These are phyloP conservation scores for Endoconidiophora laricicola DNA, from an alignment of 2,329 filamentous ascomycete species.

Conservation along the genomic window DNA sequence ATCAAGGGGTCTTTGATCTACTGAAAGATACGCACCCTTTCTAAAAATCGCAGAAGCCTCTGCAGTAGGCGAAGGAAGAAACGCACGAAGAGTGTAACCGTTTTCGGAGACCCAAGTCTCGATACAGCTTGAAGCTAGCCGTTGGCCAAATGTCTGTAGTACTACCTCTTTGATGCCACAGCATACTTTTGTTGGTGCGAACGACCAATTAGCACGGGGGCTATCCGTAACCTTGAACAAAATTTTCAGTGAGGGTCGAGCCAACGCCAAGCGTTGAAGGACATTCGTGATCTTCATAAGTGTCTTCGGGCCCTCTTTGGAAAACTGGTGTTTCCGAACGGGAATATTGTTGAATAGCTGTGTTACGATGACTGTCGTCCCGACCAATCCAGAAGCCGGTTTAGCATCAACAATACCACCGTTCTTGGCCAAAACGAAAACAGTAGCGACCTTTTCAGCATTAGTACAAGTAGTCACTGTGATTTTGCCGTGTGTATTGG, in stretches of 20 bases:
- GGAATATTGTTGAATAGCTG: constrained; percentile 44
- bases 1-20: constrained; percentile 51
- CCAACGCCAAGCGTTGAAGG: constrained; percentile 48
- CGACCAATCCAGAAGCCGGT: constrained; percentile 38
- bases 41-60: constrained; percentile 25
- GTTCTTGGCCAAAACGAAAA: constrained; percentile 25
- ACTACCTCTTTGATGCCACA: constrained; percentile 31
- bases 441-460: constrained; percentile 40
- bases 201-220: constrained; percentile 38
- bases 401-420: constrained; percentile 20
- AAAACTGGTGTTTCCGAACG: constrained; percentile 41
- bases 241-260: constrained; percentile 45
- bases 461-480: constrained; percentile 46
- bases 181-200: constrained; percentile 25
- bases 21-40: constrained; percentile 44
- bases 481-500: constrained; percentile 42
- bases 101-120: constrained; percentile 21
- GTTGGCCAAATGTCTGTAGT: constrained; percentile 43
- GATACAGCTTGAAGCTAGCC: constrained; percentile 37
- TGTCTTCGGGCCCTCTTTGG: constrained; percentile 41
- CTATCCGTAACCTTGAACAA: constrained; percentile 41
- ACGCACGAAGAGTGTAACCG: constrained; percentile 32
- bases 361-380: constrained; percentile 47
- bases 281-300: constrained; percentile 41
- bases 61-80: constrained; percentile 37